Evolutionary conservation across 148 eudicot species (phyloP), one percentile per base, ranked within the genome.

Genomic region (Polygonum aviculare): DNA sequence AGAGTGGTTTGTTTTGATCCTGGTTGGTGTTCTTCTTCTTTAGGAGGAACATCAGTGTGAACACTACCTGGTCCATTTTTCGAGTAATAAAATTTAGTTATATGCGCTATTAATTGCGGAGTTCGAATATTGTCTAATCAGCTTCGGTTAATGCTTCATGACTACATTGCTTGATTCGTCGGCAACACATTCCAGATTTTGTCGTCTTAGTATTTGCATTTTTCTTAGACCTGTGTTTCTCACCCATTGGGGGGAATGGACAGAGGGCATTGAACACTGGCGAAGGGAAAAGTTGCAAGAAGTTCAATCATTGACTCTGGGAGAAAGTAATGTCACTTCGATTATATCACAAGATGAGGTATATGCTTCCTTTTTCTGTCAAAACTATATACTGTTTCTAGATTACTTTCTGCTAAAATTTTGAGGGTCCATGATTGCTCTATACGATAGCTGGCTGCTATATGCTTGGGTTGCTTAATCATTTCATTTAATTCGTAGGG

Each of bases 181-280:
- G 14, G 50, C 50, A 48, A 51, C 5, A 51, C 57, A 19, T 51
- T 51, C 3, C 57, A 14, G 19, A 51, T 51, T 14, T 15, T 51
- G 57, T 51, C 6, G 0, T 44, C 8, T 14, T 51, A 21, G 35
- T 12, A 69, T 14, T 38, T 8, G 33, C 33, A 35, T 77, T 67
- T 19, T 79, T 22, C 22, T 39, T 31, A n/a, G n/a, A 41, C 75
- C 33, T 81, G 69, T 78, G 18, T 72, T 11, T 16, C 48, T 62
- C 5, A 41, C 41, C 47, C 26, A 11, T 49, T 75, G n/a, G n/a
- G n/a, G 51, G 33, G 74, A 50, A 75, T 76, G 19, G 75, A 82
- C 90, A 94, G 98, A 87, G 81, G 87, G 86, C 45, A 84, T 94
- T 69, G 93, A 90, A 80, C 79, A 72, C 79, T 94, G 97, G 98